Conservation (phyloP, 2,329 filamentous ascomycete species). For the Ceratocystis ficicola region DNA sequence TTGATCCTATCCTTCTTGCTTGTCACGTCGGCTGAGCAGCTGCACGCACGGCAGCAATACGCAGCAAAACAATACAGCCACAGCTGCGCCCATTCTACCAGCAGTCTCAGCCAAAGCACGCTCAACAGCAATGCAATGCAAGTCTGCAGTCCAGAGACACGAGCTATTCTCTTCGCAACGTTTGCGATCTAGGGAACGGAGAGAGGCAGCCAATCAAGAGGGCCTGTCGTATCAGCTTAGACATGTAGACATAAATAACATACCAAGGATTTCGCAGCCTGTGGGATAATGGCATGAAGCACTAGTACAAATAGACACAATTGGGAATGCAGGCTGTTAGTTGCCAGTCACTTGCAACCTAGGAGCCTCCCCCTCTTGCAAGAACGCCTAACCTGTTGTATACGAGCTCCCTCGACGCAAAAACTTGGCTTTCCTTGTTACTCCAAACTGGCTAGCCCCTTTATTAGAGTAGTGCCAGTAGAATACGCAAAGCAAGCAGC, state of each 20-base stretch:
- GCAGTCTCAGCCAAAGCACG: background rate
- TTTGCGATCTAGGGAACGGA: background rate
- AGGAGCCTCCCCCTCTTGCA: no score
- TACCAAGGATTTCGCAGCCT: no score
- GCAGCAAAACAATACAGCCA: background rate
- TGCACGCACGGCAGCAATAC: background rate
- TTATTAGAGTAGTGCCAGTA: background rate
- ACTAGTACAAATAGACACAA: no score
- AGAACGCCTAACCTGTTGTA: no score
- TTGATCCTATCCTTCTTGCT: background rate
- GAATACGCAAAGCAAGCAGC: background rate
- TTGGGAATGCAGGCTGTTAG: no score
- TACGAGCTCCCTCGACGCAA: no score
- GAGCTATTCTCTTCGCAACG: background rate
- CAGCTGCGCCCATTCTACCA: background rate
- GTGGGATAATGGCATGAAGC: no score
- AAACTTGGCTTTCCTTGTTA: no score
- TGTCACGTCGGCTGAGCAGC: background rate
- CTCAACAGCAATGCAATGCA: background rate
- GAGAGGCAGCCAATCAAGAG: no score
- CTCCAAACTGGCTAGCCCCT: background rate
- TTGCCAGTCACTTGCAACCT: no score
- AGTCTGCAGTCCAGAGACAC: background rate
- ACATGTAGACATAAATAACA: no score
- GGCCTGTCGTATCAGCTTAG: no score